Conservation (phyloP, 257 asterid species). For the Nicotiana tomentosiformis region DNA sequence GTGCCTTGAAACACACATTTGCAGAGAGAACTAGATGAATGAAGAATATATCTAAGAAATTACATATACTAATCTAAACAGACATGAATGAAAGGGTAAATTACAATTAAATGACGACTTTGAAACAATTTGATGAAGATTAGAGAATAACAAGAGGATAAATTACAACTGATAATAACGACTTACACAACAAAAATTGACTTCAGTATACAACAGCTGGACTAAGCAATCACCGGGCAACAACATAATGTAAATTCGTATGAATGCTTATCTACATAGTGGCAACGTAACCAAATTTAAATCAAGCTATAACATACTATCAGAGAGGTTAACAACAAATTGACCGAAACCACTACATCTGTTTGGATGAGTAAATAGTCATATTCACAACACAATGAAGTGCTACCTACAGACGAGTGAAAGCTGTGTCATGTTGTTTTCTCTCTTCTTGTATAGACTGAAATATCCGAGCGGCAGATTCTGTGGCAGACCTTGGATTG, state of each 20-base stretch:
- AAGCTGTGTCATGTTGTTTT: constrained; percentile 41
- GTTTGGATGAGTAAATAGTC: background rate
- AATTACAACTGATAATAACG: background rate
- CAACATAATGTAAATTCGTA: background rate
- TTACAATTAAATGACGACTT: background rate
- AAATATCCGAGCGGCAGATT: constrained; percentile 80
- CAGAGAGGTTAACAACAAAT: constrained; percentile 3
- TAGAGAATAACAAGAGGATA: background rate
- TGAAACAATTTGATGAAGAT: background rate
- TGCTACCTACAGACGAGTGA: background rate
- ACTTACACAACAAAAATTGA: background rate
- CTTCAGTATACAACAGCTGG: background rate
- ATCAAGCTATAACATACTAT: background rate
- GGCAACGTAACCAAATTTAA: background rate
- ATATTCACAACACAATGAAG: background rate
- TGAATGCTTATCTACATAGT: constrained; percentile 4
- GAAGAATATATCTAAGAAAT: background rate
- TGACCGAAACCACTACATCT: background rate
- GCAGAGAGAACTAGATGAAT: background rate
- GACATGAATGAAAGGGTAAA: background rate
- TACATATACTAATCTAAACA: background rate
- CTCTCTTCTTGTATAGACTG: constrained; percentile 83
- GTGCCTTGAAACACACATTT: background rate
- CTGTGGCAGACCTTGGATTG: constrained; percentile 62
- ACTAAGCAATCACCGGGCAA: background rate